Percentiles rank a stretch among this genome's conserved stretches.
Evolutionary conservation across 2,329 filamentous ascomycete species (phyloP).

Genomic region (Talaromyces sp.): DNA sequence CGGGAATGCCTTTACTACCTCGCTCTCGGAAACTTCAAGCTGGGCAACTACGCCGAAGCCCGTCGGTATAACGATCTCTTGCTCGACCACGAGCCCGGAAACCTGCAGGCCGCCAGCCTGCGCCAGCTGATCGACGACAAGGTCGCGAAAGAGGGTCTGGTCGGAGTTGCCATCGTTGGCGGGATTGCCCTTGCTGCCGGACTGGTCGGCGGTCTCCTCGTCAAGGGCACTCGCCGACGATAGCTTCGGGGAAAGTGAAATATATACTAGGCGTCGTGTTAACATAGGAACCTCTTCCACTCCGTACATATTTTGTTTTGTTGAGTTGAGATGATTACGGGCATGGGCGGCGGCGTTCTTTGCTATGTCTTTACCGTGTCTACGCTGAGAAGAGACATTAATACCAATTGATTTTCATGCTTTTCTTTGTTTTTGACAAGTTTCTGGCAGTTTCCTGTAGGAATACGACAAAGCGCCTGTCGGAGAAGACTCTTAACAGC

Average conservation of each 20-base stretch:
- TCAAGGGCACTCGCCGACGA: slow-evolving; percentile 67
- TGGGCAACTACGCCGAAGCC: slow-evolving; percentile 94
- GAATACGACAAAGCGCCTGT: neutral
- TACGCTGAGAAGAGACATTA: neutral
- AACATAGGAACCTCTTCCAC: slow-evolving; percentile 3
- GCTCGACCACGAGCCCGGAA: slow-evolving; percentile 83
- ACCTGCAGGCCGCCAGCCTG: slow-evolving; percentile 84
- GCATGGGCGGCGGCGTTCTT: slow-evolving; percentile 15
- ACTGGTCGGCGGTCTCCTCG: slow-evolving; percentile 81
- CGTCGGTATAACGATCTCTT: slow-evolving; percentile 90
- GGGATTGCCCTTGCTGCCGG: slow-evolving; percentile 89
- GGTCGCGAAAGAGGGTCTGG: slow-evolving; percentile 86
- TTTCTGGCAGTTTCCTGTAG: neutral
- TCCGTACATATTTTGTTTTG: slow-evolving; percentile 6
- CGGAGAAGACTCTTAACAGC: neutral
- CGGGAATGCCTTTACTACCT: slow-evolving; percentile 98
- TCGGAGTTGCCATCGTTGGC: slow-evolving; percentile 92
- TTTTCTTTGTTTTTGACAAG: neutral
- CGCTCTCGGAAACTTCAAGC: slow-evolving; percentile 94
- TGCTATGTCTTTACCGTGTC: slow-evolving; percentile 5
- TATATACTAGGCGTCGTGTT: neutral
- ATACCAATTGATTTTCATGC: neutral
- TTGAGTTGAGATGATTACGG: slow-evolving; percentile 10
- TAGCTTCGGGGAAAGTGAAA: slow-evolving; percentile 20
- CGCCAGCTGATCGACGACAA: slow-evolving; percentile 88